Percentiles rank a stretch among this genome's conserved stretches.
phyloP scores from a whole-genome alignment of 2,329 filamentous ascomycete genomes.

The Salinomyces thailandicus region DNA sequence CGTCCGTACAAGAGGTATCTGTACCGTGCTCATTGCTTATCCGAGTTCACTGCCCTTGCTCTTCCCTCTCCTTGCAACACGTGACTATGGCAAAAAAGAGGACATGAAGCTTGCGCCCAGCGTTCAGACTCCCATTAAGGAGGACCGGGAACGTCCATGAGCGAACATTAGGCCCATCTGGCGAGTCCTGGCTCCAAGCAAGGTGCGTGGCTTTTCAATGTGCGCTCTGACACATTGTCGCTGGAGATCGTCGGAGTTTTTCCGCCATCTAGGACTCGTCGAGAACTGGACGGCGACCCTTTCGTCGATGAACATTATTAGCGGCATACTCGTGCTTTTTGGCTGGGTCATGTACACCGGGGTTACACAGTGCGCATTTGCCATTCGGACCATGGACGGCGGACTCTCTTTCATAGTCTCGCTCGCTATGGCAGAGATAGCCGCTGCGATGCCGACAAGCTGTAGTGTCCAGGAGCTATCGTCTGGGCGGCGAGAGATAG shows the following conservation, averaged over 20 bases:
- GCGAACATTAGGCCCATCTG: slow-evolving; percentile 8
- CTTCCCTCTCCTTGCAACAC: too few species aligned
- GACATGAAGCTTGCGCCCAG: neutral
- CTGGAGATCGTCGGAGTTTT: slow-evolving; percentile 2
- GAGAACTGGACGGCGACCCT: slow-evolving; percentile 6
- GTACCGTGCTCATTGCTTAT: too few species aligned
- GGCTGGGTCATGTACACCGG: slow-evolving; percentile 32
- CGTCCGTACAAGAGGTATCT: too few species aligned
- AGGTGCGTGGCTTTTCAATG: slow-evolving; percentile 9
- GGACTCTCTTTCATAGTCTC: slow-evolving; percentile 28
- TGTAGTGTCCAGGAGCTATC: slow-evolving; percentile 26
- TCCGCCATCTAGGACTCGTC: slow-evolving; percentile 3
- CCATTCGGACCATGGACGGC: slow-evolving; percentile 32
- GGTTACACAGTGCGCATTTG: slow-evolving; percentile 29
- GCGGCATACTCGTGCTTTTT: slow-evolving; percentile 32
- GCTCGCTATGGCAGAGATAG: slow-evolving; percentile 31
- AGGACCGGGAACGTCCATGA: slow-evolving; percentile 4
- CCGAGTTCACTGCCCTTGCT: too few species aligned
- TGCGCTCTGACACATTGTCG: neutral
- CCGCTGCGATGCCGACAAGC: slow-evolving; percentile 28
- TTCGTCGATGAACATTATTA: slow-evolving; percentile 28
- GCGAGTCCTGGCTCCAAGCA: slow-evolving; percentile 10
- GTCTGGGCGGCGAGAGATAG: slow-evolving; percentile 28
- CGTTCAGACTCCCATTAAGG: neutral
- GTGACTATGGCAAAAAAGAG: neutral